phyloP scores from a whole-genome alignment of 2,329 filamentous ascomycete species.

The Colletotrichum tropicicola region DNA sequence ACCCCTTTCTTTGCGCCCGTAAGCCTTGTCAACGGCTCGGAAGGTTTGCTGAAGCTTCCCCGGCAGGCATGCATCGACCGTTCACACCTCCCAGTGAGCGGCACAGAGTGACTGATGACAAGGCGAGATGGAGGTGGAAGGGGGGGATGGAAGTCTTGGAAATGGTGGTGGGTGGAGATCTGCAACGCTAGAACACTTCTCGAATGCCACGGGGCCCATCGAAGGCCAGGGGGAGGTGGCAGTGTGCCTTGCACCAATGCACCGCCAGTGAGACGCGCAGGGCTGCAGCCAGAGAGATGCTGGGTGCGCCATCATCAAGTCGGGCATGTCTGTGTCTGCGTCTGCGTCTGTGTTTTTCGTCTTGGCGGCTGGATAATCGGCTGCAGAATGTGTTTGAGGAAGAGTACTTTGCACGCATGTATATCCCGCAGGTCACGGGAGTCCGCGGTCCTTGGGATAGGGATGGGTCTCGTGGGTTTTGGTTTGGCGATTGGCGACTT shows the following conservation, averaged over 20 bases:
- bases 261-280: no score
- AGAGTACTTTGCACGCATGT: background rate
- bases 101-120: background rate
- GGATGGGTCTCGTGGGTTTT: background rate
- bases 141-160: background rate
- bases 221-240: no score
- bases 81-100: no score
- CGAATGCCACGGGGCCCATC: no score
- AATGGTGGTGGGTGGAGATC: no score
- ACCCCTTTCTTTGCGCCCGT: background rate
- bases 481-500: background rate
- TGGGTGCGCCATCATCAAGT: no score
- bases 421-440: background rate
- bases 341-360: no score
- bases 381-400: background rate
- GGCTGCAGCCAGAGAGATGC: no score
- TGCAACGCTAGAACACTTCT: no score
- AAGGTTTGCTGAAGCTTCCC: background rate
- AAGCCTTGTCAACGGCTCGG: slow-evolving; percentile 5
- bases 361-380: no score
- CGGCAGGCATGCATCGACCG: background rate
- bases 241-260: no score
- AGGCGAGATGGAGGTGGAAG: background rate
- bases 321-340: no score
- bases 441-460: background rate